phyloP scores from a whole-genome alignment of 495 filamentous ascomycete genomes.

The Xylaria telfairii region DNA sequence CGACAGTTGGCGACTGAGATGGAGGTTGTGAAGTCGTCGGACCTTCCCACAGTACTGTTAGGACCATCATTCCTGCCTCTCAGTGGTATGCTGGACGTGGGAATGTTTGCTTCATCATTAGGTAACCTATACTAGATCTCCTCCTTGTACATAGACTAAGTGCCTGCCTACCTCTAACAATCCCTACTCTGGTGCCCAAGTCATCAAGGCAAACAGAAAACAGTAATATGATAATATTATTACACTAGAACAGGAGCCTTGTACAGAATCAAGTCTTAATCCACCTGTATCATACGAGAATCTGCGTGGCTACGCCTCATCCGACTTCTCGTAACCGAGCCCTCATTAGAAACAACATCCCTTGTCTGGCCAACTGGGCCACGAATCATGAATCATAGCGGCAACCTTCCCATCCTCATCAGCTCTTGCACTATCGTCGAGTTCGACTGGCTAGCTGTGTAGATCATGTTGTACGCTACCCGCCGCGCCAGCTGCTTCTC shows the following conservation, averaged over 20 bases:
- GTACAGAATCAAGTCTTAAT: slow-evolving; percentile 2
- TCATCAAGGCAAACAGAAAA: background rate
- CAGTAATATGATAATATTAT: background rate
- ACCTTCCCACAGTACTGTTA: background rate
- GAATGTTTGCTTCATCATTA: background rate
- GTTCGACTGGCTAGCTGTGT: slow-evolving; percentile 23
- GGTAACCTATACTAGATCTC: background rate
- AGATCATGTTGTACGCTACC: slow-evolving; percentile 28
- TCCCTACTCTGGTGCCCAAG: background rate
- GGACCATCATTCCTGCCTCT: background rate
- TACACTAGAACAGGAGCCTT: background rate
- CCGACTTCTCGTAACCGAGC: slow-evolving; percentile 19
- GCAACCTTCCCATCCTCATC: slow-evolving; percentile 24
- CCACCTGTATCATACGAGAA: slow-evolving; percentile 23
- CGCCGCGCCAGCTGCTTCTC: slow-evolving; percentile 27
- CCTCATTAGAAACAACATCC: background rate
- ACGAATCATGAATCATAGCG: slow-evolving; percentile 18
- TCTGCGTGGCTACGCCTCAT: background rate
- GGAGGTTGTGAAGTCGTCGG: too few relatives aligned
- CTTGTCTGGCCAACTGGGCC: too few relatives aligned
- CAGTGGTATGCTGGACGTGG: too few relatives aligned
- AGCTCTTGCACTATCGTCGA: slow-evolving; percentile 25
- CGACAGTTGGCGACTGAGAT: too few relatives aligned
- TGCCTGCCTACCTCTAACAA: background rate
- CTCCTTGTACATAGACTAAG: background rate